Conservation (phyloP, 495 filamentous ascomycete genomes). For the Mytilinidion resinicola region DNA sequence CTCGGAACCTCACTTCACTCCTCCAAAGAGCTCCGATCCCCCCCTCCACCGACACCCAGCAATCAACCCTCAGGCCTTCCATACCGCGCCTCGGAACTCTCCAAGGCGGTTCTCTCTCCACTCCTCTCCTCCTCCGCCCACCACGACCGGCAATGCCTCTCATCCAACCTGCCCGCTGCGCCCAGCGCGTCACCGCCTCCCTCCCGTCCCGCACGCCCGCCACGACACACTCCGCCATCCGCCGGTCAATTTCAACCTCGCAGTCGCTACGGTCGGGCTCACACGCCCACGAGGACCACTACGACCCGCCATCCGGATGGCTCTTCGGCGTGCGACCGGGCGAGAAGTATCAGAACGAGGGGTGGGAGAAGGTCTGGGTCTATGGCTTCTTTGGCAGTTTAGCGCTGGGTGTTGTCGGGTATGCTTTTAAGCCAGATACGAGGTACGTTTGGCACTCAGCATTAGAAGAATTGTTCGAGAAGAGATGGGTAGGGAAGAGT, state of each 20-base stretch:
- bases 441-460: slow-evolving; percentile 59
- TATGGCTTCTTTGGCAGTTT: slow-evolving; percentile 89
- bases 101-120: background rate
- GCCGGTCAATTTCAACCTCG: slow-evolving; percentile 15
- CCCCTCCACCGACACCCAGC: no score
- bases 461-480: background rate
- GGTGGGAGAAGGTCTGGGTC: slow-evolving; percentile 85
- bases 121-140: background rate
- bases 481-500: background rate
- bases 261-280: background rate
- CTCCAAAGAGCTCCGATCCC: no score
- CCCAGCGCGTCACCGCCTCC: slow-evolving; percentile 5
- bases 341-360: slow-evolving; percentile 91
- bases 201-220: slow-evolving; percentile 1
- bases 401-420: slow-evolving; percentile 65
- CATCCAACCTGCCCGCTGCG: background rate
- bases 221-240: background rate
- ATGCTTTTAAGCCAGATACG: slow-evolving; percentile 97
- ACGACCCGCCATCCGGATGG: slow-evolving; percentile 87
- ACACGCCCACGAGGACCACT: slow-evolving; percentile 65
- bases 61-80: no score
- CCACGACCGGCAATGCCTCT: background rate
- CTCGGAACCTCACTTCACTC: no score
- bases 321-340: slow-evolving; percentile 86
- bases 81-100: background rate